A percentile compares a stretch with the other conserved stretches of the same genome.
phyloP scores from a whole-genome alignment of 768 basidiomycete genomes.

The Lactarius hatsudake region DNA sequence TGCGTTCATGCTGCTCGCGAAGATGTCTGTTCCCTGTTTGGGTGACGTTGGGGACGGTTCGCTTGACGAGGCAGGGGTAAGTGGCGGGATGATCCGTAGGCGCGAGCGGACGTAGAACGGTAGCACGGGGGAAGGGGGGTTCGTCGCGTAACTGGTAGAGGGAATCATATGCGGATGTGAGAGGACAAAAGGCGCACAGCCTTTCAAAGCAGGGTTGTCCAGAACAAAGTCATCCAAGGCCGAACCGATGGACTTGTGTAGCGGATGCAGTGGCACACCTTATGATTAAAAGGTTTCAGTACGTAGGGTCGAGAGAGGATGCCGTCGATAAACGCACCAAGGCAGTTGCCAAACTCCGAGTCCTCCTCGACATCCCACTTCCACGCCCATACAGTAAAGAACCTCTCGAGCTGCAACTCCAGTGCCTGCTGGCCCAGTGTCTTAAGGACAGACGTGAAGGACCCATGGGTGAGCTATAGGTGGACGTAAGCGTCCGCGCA shows the following conservation, averaged over 20 bases:
- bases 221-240: slow-evolving; percentile 51
- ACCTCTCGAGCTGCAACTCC: slow-evolving; percentile 74
- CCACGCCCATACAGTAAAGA: slow-evolving; percentile 90
- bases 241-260: slow-evolving; percentile 46
- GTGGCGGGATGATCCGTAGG: slow-evolving; percentile 14
- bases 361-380: slow-evolving; percentile 70
- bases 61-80: slow-evolving; percentile 11
- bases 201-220: slow-evolving; percentile 41
- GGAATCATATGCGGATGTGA: slow-evolving; percentile 56
- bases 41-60: slow-evolving; percentile 2
- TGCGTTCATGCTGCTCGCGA: slow-evolving; percentile 18
- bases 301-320: neutral
- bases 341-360: slow-evolving; percentile 50
- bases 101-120: slow-evolving; percentile 48
- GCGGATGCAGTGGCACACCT: slow-evolving; percentile 67
- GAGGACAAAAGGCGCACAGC: slow-evolving; percentile 48
- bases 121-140: slow-evolving; percentile 52
- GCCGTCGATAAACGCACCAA: slow-evolving; percentile 42
- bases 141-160: slow-evolving; percentile 46
- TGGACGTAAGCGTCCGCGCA: neutral
- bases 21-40: slow-evolving; percentile 15
- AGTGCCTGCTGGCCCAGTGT: slow-evolving; percentile 65
- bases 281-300: neutral
- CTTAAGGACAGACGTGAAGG: slow-evolving; percentile 64
- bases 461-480: slow-evolving; percentile 68